phyloP scores from a whole-genome alignment of 305 asterid genomes.

The Fraxinus paxiana region DNA sequence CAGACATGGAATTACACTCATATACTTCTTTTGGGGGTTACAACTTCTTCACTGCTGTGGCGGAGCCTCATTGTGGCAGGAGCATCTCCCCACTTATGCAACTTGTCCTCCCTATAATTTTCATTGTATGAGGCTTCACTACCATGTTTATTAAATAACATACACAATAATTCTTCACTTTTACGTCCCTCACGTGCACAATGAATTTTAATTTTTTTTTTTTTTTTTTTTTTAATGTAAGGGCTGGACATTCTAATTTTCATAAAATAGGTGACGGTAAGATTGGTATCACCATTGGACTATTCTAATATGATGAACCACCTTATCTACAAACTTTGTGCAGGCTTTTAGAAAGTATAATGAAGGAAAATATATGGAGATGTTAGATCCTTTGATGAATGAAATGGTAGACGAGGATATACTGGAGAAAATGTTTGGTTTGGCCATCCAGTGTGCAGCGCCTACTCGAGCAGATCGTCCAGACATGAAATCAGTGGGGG shows the following conservation, averaged over 20 bases:
- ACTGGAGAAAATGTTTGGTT: constrained; percentile 59
- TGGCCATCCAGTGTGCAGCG: constrained; percentile 86
- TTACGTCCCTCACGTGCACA: neutral
- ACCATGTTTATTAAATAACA: neutral
- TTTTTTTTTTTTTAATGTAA: neutral
- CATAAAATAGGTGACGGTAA: neutral
- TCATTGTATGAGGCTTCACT: neutral
- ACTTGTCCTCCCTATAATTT: neutral
- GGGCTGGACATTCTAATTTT: neutral
- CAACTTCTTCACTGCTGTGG: neutral
- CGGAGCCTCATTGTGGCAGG: neutral
- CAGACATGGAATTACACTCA: neutral
- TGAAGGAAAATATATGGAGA: constrained; percentile 47
- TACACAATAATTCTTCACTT: neutral
- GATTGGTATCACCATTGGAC: neutral
- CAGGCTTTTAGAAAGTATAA: constrained; percentile 75
- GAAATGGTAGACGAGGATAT: constrained; percentile 50
- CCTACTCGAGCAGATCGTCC: constrained; percentile 90
- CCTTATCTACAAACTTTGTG: constrained; percentile 8
- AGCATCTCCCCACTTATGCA: neutral
- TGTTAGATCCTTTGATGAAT: constrained; percentile 69
- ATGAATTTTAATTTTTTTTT: neutral
- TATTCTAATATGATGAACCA: neutral
- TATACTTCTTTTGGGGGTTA: neutral
- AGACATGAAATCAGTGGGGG: constrained; percentile 77